Evolutionary conservation across 192 early-diverging fungal genomes (phyloP), one percentile per base, ranked within the genome.

Genomic region (Linnemannia schmuckeri): DNA sequence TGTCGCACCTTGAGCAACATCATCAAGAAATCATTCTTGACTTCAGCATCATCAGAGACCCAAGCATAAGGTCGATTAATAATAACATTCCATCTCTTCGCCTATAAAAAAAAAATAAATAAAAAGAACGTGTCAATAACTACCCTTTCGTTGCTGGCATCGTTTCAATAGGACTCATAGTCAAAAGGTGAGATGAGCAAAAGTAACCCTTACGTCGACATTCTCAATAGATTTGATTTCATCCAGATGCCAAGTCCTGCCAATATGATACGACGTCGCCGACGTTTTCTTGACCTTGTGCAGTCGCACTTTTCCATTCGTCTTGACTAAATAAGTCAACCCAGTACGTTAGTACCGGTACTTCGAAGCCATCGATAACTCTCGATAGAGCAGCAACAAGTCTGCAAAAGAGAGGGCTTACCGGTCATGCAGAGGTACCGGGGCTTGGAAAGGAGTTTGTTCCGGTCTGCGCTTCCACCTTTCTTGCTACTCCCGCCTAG

Each of bases 361-460:
- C 72, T 74, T 10, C 42, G 6, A 20, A 5, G 18, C 33, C 0
- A 0, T 47, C n/a, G 33, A 20, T 0, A 13, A 27, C 52, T n/a
- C 20, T 9, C 9, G 33, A 13, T 4, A 6, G 35, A 41, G 33
- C 47, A 75, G 70, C 44, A 82, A 70, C 30, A 74, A 75, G 17
- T 10, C 9, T 13, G 44, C 44, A 15, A 46, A 9, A 68, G 12
- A 18, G n/a, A 57, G 2, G 24, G 15, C 74, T 69, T 88, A 92
- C 92, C 88, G 38, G 92, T 90, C 70, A 92, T 74, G 54, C 91
- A 89, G 22, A 93, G 82, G 77, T 92, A 93, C 63, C 92, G 85
- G 52, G 89, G 88, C 47, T 91, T 93, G 70, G 82, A 88, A 57
- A 90, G 88, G 74, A 90, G 86, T 35, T 88, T 88, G 71, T 78